Evolutionary conservation across 352 stramenopile species (phyloP).

Genomic region (Pythium graminicola): DNA sequence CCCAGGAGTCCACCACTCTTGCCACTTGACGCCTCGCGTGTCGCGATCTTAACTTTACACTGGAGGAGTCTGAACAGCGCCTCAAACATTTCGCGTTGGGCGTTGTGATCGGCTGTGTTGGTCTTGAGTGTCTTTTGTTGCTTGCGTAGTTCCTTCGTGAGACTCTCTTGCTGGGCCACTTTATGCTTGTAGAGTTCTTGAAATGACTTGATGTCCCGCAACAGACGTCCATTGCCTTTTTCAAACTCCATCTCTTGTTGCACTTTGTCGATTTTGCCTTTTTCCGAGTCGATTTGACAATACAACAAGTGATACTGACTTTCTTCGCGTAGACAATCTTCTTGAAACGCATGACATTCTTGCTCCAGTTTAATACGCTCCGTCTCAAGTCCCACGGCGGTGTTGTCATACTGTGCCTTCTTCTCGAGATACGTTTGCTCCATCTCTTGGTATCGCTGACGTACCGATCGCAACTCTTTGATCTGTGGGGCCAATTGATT

Average conservation of each 20-base stretch:
- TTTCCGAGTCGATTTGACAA: slow-evolving; percentile 67
- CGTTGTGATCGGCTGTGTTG: slow-evolving; percentile 60
- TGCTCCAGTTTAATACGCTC: slow-evolving; percentile 89
- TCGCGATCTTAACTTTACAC: slow-evolving; percentile 65
- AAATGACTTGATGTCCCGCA: slow-evolving; percentile 85
- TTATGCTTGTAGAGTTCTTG: slow-evolving; percentile 91
- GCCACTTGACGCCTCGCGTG: slow-evolving; percentile 6
- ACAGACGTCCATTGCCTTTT: slow-evolving; percentile 61
- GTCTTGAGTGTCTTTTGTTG: slow-evolving; percentile 86
- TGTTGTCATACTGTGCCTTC: slow-evolving; percentile 88
- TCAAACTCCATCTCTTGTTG: slow-evolving; percentile 86
- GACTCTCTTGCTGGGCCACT: slow-evolving; percentile 83
- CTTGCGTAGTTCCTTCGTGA: slow-evolving; percentile 87
- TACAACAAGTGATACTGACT: slow-evolving; percentile 81
- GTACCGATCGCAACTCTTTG: slow-evolving; percentile 85
- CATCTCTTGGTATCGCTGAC: slow-evolving; percentile 86
- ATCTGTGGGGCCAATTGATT: slow-evolving; percentile 91
- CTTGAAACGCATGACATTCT: slow-evolving; percentile 82
- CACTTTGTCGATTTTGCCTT: slow-evolving; percentile 70
- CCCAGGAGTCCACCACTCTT: slow-evolving; percentile 8
- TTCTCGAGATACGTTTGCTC: slow-evolving; percentile 83
- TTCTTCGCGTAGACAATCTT: slow-evolving; percentile 86
- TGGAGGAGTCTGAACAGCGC: slow-evolving; percentile 71
- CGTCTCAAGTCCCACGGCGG: slow-evolving; percentile 76
- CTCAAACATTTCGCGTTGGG: slow-evolving; percentile 85